Base-by-base conservation (phyloP, 202 grass and related monocot species). In the Alloteropsis angusta region DNA sequence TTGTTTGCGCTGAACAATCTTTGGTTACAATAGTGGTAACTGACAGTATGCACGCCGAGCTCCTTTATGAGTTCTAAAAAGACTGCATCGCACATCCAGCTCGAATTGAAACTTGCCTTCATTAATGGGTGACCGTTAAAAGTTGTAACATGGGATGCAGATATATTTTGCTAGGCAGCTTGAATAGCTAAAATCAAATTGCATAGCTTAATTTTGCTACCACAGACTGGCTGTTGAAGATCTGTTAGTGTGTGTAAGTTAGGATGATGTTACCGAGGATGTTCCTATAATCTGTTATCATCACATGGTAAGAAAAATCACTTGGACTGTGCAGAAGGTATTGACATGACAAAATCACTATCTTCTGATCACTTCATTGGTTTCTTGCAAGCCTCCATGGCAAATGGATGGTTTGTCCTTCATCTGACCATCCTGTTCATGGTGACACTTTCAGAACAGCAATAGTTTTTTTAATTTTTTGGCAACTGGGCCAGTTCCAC, bases 21-120 rank as follows among this genome's bases (percentile, higher is more conserved):
- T 60, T 68, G 8, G 18, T 36, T 60, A 25, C 6, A 10, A 26
- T 72, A 60, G 56, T 62, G 30, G 43, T 25, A 17, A 70, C 8
- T 71, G 42, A 26, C 10, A 60, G 34, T 41, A 49, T 30, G 23
- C 5, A 5, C 2, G 34, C 32, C 16, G 49, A 67, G 64, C 36
- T 71, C 67, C 50, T 65, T 76, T 65, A 21, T 9, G 21, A 63
- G 47, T 71, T 86, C 32, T 70, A 5, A 59, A 78, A 72, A 49
- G 11, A 57, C 16, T 45, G 59, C 13, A 12, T 74, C 36, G 38
- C 42, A 23, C 67, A 68, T 75, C 52, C 60, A 76, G 43, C 8
- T 4, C 0, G 6, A 17, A 17, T 46, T 63, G 9, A 4, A 81
- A 8, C 54, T 77, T 63, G 60, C 12, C 69, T 74, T 85, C 69